phyloP scores from a whole-genome alignment of 1,284 basidiomycete genomes.

The Ceratobasidium sp. region DNA sequence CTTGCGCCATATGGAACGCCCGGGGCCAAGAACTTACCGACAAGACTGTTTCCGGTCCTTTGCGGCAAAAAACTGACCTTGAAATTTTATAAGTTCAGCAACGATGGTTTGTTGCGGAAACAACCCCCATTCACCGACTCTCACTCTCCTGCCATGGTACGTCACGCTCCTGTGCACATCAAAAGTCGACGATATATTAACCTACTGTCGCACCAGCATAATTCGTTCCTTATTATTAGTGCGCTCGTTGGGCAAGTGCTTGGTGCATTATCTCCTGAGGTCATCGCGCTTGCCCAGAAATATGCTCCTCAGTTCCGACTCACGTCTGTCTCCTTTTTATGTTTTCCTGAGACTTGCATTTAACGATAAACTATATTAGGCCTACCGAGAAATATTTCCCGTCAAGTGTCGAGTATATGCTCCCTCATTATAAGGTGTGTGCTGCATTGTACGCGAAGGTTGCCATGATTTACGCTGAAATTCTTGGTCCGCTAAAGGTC shows the following conservation, averaged over 20 bases:
- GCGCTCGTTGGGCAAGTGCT: constrained; percentile 7
- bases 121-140: neutral
- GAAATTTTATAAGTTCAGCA: neutral
- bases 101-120: neutral
- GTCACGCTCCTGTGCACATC: neutral
- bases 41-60: neutral
- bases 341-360: neutral
- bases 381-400: constrained; percentile 43
- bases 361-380: neutral
- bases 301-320: constrained; percentile 45
- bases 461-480: neutral
- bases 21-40: neutral
- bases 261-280: constrained; percentile 20
- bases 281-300: constrained; percentile 37
- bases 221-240: constrained; percentile 1
- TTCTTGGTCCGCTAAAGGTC: neutral
- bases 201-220: neutral
- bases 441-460: neutral
- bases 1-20: constrained; percentile 11
- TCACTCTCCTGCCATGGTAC: neutral
- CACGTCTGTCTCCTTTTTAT: constrained; percentile 11
- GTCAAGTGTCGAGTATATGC: constrained; percentile 42
- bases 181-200: neutral
- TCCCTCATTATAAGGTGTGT: constrained; percentile 33
- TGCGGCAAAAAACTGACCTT: constrained; percentile 2